These are phyloP conservation scores for Arthroderma sp. DNA, from an alignment of 2,329 filamentous ascomycete genomes.

Conservation along the genomic window DNA sequence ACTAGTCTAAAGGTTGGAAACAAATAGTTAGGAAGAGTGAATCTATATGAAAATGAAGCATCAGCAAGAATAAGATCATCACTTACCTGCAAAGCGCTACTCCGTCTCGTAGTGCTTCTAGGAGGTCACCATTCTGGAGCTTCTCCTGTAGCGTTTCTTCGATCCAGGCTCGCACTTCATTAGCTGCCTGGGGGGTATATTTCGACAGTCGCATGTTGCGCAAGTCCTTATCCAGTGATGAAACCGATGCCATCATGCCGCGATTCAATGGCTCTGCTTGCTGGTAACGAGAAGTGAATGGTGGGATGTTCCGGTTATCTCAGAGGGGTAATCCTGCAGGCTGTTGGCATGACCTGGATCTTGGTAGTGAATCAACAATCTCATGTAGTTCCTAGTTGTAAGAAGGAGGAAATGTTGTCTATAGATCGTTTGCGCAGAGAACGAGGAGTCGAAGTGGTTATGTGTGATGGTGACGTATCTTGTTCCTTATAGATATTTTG, in stretches of 20 bases:
- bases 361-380: not conserved
- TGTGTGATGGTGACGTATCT: not conserved
- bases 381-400: not conserved
- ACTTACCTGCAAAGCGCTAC: conserved; percentile 80
- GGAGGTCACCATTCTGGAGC: conserved; percentile 60
- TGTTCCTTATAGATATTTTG: not conserved
- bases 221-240: conserved; percentile 90
- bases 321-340: not conserved
- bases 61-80: not conserved
- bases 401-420: not conserved
- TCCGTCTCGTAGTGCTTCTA: conserved; percentile 81
- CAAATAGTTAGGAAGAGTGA: conserved; percentile 11
- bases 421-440: not conserved
- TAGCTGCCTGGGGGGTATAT: conserved; percentile 82
- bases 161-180: conserved; percentile 76
- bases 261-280: not conserved
- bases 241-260: conserved; percentile 73
- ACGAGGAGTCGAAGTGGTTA: not conserved
- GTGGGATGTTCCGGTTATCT: not conserved
- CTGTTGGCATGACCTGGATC: not conserved
- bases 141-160: conserved; percentile 65
- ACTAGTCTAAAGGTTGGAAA: conserved; percentile 49
- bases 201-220: conserved; percentile 82
- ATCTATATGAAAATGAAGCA: not conserved
- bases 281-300: not conserved